Evolutionary conservation across 345 rosid genomes (phyloP), one percentile per base, ranked within the genome.

Genomic region (Syzygium aqueum): DNA sequence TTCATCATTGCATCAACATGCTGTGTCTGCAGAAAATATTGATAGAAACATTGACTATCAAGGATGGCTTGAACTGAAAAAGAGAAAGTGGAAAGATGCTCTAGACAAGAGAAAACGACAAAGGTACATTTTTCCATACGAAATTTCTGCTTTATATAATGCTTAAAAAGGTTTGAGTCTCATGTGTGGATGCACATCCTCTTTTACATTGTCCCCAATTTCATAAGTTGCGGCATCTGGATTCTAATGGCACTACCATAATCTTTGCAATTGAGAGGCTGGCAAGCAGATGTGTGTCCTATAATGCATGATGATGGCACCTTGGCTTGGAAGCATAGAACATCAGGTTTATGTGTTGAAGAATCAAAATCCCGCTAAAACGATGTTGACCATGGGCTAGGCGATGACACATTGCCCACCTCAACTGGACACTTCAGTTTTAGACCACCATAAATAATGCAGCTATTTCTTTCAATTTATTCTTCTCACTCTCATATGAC

Each of bases 41-140:
- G 97, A 97, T 90, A 93, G 89, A 93, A 92, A 91, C 86, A 91
- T 91, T 51, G 97, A 96, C 89, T 97, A 96, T 92, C 97, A 91
- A 84, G 98, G 99, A 87, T 97, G 99, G 99, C 99, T 97, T 93
- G 96, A 95, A 89, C 51, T 86, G 87, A 96, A 94, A 92, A 97
- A 97, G 91, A 92, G 99, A 91, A 97, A 94, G 90, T 97, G 99
- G 99, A 96, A 91, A 91, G 94, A 90, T 77, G 88, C 80, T 86
- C 87, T 95, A 65, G 95, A 92, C 86, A 90, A 86, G 91, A 94
- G 93, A 92, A 97, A 97, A 93, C 95, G 90, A 88, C 94, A 90
- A 94, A 97, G 98, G 99, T 96, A 90, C 21, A 50, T 80, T 53
- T 6, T 73, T 73, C 80, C 80, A 33, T 73, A 19, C 14, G 0